phyloP scores from a whole-genome alignment of 495 filamentous ascomycete genomes.

The Talaromyces proteolyticus region DNA sequence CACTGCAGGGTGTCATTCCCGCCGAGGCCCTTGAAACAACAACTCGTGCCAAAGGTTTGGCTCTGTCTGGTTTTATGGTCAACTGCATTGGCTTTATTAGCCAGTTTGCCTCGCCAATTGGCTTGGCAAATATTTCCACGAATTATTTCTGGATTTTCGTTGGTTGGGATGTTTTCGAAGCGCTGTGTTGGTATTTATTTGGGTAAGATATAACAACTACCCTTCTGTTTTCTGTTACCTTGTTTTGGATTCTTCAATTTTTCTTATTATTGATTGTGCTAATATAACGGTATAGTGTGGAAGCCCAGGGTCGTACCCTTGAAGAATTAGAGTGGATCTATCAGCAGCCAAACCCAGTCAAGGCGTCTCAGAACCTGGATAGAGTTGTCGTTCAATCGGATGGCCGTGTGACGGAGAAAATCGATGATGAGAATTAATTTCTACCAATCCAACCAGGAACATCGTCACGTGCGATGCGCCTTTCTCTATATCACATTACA shows the following conservation, averaged over 20 bases:
- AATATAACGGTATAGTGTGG: slow-evolving; percentile 24
- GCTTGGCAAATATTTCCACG: slow-evolving; percentile 45
- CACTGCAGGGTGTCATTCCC: slow-evolving; percentile 65
- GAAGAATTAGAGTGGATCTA: slow-evolving; percentile 67
- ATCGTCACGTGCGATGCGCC: too few relatives aligned
- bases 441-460: too few relatives aligned
- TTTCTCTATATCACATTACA: too few relatives aligned
- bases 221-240: neutral
- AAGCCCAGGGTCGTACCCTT: slow-evolving; percentile 61
- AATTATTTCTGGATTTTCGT: slow-evolving; percentile 62
- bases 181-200: slow-evolving; percentile 55
- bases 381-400: neutral
- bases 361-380: slow-evolving; percentile 30
- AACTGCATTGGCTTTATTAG: slow-evolving; percentile 57
- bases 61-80: slow-evolving; percentile 48
- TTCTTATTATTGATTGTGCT: neutral
- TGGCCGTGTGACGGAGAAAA: neutral
- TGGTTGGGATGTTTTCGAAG: slow-evolving; percentile 54
- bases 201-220: slow-evolving; percentile 28
- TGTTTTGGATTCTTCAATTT: neutral
- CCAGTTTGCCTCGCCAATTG: slow-evolving; percentile 51
- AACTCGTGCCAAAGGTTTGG: slow-evolving; percentile 63
- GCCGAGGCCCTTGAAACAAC: slow-evolving; percentile 60
- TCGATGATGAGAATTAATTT: neutral
- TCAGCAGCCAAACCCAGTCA: slow-evolving; percentile 46